Conservation (phyloP, 2,329 filamentous ascomycete species). For the Cyphellophora attinorum region DNA sequence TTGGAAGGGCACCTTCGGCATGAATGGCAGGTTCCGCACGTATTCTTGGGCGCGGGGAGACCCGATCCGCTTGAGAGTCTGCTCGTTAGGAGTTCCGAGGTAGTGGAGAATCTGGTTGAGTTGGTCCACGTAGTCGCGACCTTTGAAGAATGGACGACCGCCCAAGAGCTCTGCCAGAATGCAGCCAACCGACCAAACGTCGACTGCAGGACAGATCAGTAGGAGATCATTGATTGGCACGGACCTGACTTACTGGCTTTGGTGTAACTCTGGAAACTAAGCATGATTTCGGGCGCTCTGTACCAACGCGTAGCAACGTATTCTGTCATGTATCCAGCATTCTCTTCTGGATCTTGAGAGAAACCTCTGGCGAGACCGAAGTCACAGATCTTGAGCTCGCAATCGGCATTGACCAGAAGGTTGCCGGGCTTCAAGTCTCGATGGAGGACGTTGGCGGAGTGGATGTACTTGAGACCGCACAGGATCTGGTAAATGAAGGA, state of each 20-base stretch:
- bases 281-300: constrained; percentile 96
- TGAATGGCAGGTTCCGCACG: constrained; percentile 88
- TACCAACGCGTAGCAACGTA: constrained; percentile 99
- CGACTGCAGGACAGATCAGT: constrained; percentile 53
- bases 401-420: constrained; percentile 94
- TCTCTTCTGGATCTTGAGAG: constrained; percentile 94
- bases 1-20: constrained; percentile 87
- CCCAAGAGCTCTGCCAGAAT: constrained; percentile 94
- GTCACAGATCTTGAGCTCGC: constrained; percentile 98
- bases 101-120: constrained; percentile 98
- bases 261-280: constrained; percentile 99
- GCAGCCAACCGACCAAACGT: constrained; percentile 98
- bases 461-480: constrained; percentile 97
- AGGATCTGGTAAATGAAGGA: constrained; percentile 99
- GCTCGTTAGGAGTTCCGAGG: constrained; percentile 90
- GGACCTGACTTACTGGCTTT: constrained; percentile 79
- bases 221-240: constrained; percentile 3
- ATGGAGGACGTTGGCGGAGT: constrained; percentile 95
- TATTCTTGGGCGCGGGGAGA: constrained; percentile 96
- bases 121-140: constrained; percentile 97
- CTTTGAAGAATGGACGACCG: constrained; percentile 97
- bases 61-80: constrained; percentile 86
- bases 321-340: constrained; percentile 98
- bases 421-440: constrained; percentile 96
- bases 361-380: constrained; percentile 95